Percentiles rank a stretch among this genome's conserved stretches.
Evolutionary conservation across 345 rosid species (phyloP).

Genomic region (Melaleuca alternifolia): DNA sequence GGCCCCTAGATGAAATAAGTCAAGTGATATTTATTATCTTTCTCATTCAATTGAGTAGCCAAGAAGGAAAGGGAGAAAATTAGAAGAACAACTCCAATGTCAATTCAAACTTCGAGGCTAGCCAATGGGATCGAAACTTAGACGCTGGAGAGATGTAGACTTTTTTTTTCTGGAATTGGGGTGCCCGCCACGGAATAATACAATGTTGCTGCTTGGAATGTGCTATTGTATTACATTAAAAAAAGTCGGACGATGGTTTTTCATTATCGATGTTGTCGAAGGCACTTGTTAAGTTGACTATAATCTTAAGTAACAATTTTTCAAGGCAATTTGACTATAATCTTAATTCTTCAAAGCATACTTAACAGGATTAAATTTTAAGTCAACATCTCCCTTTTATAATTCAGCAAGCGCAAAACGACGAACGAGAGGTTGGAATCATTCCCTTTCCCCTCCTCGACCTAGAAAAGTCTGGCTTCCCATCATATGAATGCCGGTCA

Average conservation of each 20-base stretch:
- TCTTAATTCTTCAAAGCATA: not conserved
- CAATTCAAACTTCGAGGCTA: too few relatives aligned
- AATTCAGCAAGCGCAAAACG: too few relatives aligned
- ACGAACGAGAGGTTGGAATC: too few relatives aligned
- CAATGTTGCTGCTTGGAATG: not conserved
- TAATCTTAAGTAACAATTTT: not conserved
- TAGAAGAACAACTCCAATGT: too few relatives aligned
- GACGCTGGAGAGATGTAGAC: too few relatives aligned
- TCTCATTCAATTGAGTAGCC: not conserved
- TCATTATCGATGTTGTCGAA: not conserved
- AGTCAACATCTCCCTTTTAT: too few relatives aligned
- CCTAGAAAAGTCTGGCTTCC: too few relatives aligned
- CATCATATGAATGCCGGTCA: too few relatives aligned
- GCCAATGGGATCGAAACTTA: too few relatives aligned
- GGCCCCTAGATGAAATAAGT: not conserved
- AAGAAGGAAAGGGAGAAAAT: not conserved
- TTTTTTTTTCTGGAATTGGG: too few relatives aligned
- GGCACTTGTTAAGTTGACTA: not conserved
- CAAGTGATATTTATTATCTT: not conserved
- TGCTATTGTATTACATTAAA: not conserved
- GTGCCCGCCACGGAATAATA: not conserved
- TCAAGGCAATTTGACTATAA: not conserved
- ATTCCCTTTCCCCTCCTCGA: too few relatives aligned
- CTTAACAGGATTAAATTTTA: not conserved
- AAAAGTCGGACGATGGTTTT: not conserved